Base-by-base conservation (phyloP, 106 monocot genomes). In the Platanthera zijinensis region DNA sequence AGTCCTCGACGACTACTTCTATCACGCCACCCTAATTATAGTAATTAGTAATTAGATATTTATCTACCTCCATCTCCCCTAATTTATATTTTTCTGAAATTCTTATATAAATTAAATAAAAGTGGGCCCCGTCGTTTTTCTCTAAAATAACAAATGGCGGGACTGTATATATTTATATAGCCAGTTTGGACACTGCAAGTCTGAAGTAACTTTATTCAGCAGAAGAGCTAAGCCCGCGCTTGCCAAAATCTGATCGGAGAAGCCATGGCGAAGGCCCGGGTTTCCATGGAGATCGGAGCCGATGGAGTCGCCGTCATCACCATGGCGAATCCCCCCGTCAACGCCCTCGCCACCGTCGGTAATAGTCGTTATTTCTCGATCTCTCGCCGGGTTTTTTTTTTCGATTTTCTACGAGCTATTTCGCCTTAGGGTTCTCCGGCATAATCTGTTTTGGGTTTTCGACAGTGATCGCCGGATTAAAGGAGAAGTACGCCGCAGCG, bases 401-500 rank as follows among this genome's bases (percentile, higher is more conserved):
- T 2, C 9, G 30, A 39, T 67, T 67, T 32, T 10, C 10, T 12
- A 67, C 7, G 67, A 25, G 32, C 30, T 3, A 32, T 67, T 67
- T 67, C 39, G 67, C 32, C 67, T 30, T 32, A 11, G 30, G 32
- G 30, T 30, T 67, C 12, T 3, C 30, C 10, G 7, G 61, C 61
- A 61, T 48, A 8, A 47, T 15, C 15, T 46, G 5, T 6, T 47
- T 70, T 61, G 17, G 1, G 48, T 8, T 25, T 48, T 14, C 54
- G 66, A 59, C 78, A 93, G 90, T 93, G 32, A 71, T 90, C 68
- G 50, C 12, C 4, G 84, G 74, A 61, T 51, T 93, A 68, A 90
- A 90, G 82, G 81, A 84, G 78, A 88, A 80, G 67, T 90, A 90
- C 32, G 54, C 49, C 15, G 93, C 86, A 63, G 93, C 88, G 3